Evolutionary conservation across 2,329 filamentous ascomycete species (phyloP).

Genomic region (Pseudocercospora vitis): DNA sequence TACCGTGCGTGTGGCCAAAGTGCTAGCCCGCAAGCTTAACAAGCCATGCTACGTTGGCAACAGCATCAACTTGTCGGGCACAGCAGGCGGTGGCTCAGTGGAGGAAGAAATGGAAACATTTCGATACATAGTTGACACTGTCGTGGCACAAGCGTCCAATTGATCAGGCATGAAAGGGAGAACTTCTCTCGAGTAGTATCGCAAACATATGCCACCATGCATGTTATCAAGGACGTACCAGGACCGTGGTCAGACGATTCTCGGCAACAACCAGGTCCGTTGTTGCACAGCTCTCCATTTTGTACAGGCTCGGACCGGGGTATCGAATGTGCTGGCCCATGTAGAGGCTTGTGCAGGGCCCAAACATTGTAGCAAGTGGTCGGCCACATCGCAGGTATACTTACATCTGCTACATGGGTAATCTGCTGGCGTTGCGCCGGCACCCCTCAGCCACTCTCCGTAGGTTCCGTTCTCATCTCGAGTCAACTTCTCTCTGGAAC

Average conservation of each 20-base stretch:
- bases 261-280: neutral
- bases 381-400: neutral
- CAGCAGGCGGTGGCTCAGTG: conserved; percentile 74
- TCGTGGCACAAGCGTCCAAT: conserved; percentile 48
- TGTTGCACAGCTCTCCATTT: neutral
- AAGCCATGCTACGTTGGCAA: conserved; percentile 88
- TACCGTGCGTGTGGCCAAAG: conserved; percentile 77
- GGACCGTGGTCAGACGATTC: no score
- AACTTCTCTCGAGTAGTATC: no score
- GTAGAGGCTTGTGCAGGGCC: neutral
- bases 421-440: neutral
- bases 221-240: no score
- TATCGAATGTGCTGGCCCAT: neutral
- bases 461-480: neutral
- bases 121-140: conserved; percentile 68
- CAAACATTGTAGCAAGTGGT: neutral
- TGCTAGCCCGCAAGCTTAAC: conserved; percentile 70
- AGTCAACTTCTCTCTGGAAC: neutral
- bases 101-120: conserved; percentile 96
- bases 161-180: neutral
- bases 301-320: neutral
- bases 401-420: neutral
- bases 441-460: neutral
- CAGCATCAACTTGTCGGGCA: conserved; percentile 73
- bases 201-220: no score